Evolutionary conservation across 2,329 filamentous ascomycete genomes (phyloP).

Genomic region (Aspergillus unguis): DNA sequence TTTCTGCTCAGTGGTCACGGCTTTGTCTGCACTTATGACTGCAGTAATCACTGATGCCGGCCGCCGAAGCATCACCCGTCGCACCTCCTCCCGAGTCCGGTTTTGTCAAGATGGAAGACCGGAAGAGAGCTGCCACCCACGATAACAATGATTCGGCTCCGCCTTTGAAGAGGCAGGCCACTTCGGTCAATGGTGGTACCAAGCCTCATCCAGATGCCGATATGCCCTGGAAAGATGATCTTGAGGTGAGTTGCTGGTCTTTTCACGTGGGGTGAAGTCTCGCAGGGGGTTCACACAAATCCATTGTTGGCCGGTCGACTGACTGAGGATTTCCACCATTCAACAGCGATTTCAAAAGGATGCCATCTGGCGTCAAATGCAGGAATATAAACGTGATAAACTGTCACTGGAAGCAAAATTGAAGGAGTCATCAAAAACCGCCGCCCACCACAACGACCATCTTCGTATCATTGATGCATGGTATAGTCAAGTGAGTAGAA

Average conservation of each 20-base stretch:
- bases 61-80: constrained; percentile 70
- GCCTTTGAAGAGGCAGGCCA: constrained; percentile 84
- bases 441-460: constrained; percentile 86
- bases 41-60: constrained; percentile 73
- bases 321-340: constrained; percentile 22
- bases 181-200: constrained; percentile 67
- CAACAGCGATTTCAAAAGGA: constrained; percentile 85
- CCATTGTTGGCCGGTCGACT: constrained; percentile 5
- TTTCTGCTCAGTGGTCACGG: constrained; percentile 36
- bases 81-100: constrained; percentile 74
- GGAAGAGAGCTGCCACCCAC: constrained; percentile 86
- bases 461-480: constrained; percentile 85
- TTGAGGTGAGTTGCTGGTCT: constrained; percentile 60
- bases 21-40: constrained; percentile 33
- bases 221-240: constrained; percentile 67
- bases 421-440: constrained; percentile 73
- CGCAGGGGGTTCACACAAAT: constrained; percentile 12
- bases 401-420: constrained; percentile 75
- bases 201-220: constrained; percentile 64
- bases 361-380: constrained; percentile 95
- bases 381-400: constrained; percentile 93
- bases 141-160: constrained; percentile 80
- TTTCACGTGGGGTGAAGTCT: constrained; percentile 14
- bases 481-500: constrained; percentile 79
- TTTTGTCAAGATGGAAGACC: constrained; percentile 96